A percentile compares a stretch with the other conserved stretches of the same genome.
These are phyloP conservation scores for Candolleomyces efflorescens DNA, from an alignment of 768 basidiomycete species.

Conservation along the genomic window DNA sequence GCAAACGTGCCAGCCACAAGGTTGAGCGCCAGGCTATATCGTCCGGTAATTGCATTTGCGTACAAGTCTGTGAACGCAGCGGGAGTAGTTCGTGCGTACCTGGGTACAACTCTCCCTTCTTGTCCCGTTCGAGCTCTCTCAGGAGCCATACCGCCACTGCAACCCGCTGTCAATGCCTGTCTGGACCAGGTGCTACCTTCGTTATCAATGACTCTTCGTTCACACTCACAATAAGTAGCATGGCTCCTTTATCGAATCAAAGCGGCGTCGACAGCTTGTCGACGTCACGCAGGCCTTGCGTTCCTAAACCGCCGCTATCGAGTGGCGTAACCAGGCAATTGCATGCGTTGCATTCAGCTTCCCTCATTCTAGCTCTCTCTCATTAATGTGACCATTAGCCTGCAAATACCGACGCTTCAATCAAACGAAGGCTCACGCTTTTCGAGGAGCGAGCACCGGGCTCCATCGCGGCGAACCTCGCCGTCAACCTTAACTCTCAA, in stretches of 20 bases:
- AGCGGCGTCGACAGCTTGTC: no score
- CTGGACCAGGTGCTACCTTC: background rate
- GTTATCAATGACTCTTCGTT: background rate
- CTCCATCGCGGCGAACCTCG: background rate
- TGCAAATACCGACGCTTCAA: background rate
- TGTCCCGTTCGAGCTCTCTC: background rate
- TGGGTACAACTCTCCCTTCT: background rate
- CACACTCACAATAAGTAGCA: no score
- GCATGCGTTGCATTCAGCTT: background rate
- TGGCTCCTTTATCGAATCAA: no score
- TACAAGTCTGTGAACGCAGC: background rate
- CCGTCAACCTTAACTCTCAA: background rate
- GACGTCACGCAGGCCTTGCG: background rate
- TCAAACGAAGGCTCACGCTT: background rate
- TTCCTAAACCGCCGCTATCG: background rate
- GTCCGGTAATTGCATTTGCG: background rate
- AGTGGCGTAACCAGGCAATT: background rate
- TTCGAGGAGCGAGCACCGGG: background rate
- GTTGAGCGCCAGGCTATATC: background rate
- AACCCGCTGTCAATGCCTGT: background rate
- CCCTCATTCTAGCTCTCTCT: background rate
- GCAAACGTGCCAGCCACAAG: background rate
- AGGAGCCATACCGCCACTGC: background rate
- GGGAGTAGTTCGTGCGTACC: background rate
- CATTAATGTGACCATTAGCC: background rate